phyloP scores from a whole-genome alignment of 768 basidiomycete genomes.

The Mycena sanguinolenta region DNA sequence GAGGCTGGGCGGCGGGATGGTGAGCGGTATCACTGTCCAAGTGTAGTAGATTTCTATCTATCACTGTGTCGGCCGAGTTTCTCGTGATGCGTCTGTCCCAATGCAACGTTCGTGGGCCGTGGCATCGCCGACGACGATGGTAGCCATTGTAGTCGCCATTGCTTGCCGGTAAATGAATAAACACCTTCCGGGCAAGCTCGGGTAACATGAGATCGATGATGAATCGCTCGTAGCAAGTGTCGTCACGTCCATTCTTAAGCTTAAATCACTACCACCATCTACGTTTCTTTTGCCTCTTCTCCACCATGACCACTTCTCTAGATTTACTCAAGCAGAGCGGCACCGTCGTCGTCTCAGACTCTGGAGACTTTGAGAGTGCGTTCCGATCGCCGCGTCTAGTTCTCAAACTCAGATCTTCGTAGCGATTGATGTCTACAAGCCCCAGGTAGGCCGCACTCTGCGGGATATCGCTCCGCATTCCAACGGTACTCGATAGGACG shows the following conservation, averaged over 20 bases:
- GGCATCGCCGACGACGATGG: not conserved
- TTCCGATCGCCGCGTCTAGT: conserved; percentile 42
- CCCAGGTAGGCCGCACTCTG: conserved; percentile 64
- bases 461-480: conserved; percentile 12
- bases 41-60: conserved; percentile 18
- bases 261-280: conserved; percentile 10
- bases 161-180: not conserved
- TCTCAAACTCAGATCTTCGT: conserved; percentile 41
- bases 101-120: conserved; percentile 6
- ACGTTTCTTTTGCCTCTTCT: conserved; percentile 27
- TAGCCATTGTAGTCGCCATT: not conserved
- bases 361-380: conserved; percentile 92
- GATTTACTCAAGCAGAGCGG: conserved; percentile 91
- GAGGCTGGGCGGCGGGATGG: conserved; percentile 77
- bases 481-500: conserved; percentile 69
- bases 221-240: not conserved
- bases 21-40: conserved; percentile 62
- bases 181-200: conserved; percentile 14
- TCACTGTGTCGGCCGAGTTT: no score
- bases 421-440: conserved; percentile 98
- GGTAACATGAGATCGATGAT: conserved; percentile 17
- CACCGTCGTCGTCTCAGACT: conserved; percentile 97
- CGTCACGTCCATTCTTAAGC: not conserved
- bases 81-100: no score
- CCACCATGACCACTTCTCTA: conserved; percentile 83